phyloP scores from a whole-genome alignment of 805 yeast genomes.

The Candida insectalens region DNA sequence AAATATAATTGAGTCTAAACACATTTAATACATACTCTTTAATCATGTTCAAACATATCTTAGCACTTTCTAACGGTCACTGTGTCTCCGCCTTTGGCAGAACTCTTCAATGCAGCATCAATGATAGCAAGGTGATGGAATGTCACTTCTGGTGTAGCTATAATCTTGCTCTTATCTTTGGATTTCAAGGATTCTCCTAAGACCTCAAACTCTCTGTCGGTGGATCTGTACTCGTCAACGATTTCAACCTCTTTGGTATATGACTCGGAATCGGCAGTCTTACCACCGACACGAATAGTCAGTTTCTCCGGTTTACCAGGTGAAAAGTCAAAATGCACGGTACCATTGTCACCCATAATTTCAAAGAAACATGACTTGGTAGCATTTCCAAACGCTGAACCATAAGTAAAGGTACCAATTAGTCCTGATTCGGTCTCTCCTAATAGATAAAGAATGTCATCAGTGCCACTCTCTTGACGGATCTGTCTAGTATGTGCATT shows the following conservation, averaged over 20 bases:
- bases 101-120: constrained; percentile 75
- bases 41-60: neutral
- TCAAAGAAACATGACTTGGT: constrained; percentile 57
- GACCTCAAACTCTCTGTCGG: constrained; percentile 35
- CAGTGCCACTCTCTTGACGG: constrained; percentile 68
- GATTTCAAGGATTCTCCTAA: constrained; percentile 28
- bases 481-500: constrained; percentile 74
- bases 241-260: constrained; percentile 24
- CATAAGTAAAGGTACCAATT: constrained; percentile 81
- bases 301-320: constrained; percentile 33
- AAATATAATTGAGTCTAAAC: neutral
- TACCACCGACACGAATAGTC: constrained; percentile 40
- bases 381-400: constrained; percentile 79
- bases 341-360: constrained; percentile 74
- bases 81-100: constrained; percentile 33
- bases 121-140: constrained; percentile 91
- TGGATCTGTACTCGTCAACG: constrained; percentile 33
- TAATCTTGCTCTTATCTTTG: constrained; percentile 13
- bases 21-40: no score
- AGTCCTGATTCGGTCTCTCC: constrained; percentile 46
- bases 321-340: constrained; percentile 58
- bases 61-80: constrained; percentile 22
- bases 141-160: constrained; percentile 58
- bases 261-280: constrained; percentile 40
- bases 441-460: constrained; percentile 71